Evolutionary conservation across 345 rosid species (phyloP).

Genomic region (Aquilaria yunnanensis): DNA sequence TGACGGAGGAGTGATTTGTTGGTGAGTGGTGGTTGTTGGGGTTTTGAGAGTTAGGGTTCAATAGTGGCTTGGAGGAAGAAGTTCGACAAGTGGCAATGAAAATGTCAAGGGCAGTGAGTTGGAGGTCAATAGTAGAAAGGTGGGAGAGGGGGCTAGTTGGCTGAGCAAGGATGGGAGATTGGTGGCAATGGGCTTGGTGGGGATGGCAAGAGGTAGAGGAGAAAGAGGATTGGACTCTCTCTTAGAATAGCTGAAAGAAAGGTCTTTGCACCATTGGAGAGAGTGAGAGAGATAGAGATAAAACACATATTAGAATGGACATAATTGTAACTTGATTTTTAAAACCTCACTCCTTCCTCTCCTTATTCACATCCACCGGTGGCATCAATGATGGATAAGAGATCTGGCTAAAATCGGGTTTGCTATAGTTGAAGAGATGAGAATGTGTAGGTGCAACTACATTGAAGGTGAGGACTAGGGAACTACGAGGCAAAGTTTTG

Average conservation of each 20-base stretch:
- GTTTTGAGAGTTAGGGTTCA: constrained; percentile 19
- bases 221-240: constrained; percentile 57
- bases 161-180: constrained; percentile 76
- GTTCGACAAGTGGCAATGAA: constrained; percentile 83
- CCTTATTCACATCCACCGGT: too few relatives aligned
- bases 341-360: too few relatives aligned
- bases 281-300: constrained; percentile 6
- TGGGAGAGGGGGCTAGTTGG: constrained; percentile 46
- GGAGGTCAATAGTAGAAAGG: constrained; percentile 78
- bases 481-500: too few relatives aligned
- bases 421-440: too few relatives aligned
- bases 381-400: too few relatives aligned
- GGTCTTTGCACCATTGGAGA: constrained; percentile 86
- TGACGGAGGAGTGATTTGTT: constrained; percentile 43
- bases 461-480: too few relatives aligned
- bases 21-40: constrained; percentile 12
- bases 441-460: too few relatives aligned
- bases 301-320: not conserved
- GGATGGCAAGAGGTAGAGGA: constrained; percentile 20
- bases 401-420: too few relatives aligned
- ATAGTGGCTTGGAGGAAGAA: constrained; percentile 68
- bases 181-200: constrained; percentile 18
- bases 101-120: constrained; percentile 84
- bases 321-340: too few relatives aligned
- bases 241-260: constrained; percentile 78